Evolutionary conservation across 371 early-diverging fungal species (phyloP).

Genomic region (Parasitella parasitica): DNA sequence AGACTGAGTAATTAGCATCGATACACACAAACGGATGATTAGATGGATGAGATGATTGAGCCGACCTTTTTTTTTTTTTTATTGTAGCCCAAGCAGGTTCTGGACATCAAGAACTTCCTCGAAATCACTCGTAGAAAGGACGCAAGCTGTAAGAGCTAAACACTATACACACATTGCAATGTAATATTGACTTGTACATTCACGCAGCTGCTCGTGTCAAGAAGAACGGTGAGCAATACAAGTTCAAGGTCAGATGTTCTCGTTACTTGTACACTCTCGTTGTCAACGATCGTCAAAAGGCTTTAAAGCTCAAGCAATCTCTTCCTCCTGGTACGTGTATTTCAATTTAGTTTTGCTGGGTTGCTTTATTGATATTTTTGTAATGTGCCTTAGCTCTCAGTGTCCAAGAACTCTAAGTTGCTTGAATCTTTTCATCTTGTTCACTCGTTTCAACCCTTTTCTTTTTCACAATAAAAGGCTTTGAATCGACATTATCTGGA

Average conservation of each 20-base stretch:
- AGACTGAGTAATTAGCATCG: neutral
- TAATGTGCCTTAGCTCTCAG: constrained; percentile 15
- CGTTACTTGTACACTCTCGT: constrained; percentile 91
- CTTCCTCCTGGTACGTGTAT: constrained; percentile 72
- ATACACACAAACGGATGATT: constrained; percentile 1
- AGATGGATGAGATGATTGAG: neutral
- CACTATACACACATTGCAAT: neutral
- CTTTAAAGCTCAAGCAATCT: constrained; percentile 89
- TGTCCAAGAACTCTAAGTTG: constrained; percentile 34
- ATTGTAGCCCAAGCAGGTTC: constrained; percentile 87
- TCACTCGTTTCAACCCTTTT: neutral
- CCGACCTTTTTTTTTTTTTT: neutral
- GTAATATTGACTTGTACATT: neutral
- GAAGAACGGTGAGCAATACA: constrained; percentile 90
- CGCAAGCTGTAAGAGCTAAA: constrained; percentile 68
- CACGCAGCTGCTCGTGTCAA: constrained; percentile 82
- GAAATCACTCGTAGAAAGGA: constrained; percentile 91
- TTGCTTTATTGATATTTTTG: neutral
- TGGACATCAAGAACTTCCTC: constrained; percentile 95
- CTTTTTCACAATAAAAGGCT: neutral
- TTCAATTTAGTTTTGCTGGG: neutral
- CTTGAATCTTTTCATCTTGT: neutral
- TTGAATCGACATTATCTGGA: neutral
- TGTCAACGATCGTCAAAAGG: constrained; percentile 91
- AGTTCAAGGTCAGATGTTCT: constrained; percentile 98